phyloP scores from a whole-genome alignment of 2,329 filamentous ascomycete species.

The Hirsutella minnesotensis region DNA sequence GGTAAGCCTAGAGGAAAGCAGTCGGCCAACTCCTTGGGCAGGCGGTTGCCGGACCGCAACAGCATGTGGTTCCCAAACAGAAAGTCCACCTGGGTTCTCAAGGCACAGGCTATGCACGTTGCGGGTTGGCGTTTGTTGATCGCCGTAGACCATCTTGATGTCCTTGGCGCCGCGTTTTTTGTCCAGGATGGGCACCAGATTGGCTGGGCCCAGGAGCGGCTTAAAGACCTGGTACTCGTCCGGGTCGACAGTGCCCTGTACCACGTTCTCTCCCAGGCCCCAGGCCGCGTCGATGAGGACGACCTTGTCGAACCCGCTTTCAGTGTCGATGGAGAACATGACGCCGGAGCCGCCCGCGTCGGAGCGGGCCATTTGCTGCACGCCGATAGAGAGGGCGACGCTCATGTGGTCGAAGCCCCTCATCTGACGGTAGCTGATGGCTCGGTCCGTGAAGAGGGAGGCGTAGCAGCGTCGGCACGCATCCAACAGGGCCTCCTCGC shows the following conservation, averaged over 20 bases:
- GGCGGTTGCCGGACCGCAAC: no score
- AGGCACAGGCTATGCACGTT: no score
- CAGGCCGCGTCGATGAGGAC: slow-evolving; percentile 17
- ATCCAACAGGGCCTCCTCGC: slow-evolving; percentile 16
- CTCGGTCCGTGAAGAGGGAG: slow-evolving; percentile 25
- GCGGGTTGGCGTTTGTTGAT: slow-evolving; percentile 14
- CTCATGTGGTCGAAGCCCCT: slow-evolving; percentile 15
- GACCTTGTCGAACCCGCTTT: slow-evolving; percentile 24
- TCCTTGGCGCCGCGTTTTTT: slow-evolving; percentile 21
- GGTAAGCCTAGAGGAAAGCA: no score
- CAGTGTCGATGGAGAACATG: slow-evolving; percentile 28
- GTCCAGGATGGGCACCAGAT: slow-evolving; percentile 18
- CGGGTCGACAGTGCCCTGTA: slow-evolving; percentile 24
- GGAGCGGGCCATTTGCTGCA: slow-evolving; percentile 20
- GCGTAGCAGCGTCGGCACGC: slow-evolving; percentile 24
- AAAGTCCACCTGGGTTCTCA: no score
- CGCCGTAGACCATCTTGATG: slow-evolving; percentile 22
- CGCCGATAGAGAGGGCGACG: slow-evolving; percentile 16
- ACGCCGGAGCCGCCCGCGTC: slow-evolving; percentile 22
- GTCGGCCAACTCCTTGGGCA: no score
- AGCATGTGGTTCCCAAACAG: no score
- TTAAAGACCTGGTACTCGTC: slow-evolving; percentile 28
- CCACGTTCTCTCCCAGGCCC: slow-evolving; percentile 26
- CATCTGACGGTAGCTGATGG: slow-evolving; percentile 20
- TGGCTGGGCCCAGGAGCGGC: slow-evolving; percentile 15